Conservation (phyloP, 306 rosid genomes). For the Prosopis cineraria region DNA sequence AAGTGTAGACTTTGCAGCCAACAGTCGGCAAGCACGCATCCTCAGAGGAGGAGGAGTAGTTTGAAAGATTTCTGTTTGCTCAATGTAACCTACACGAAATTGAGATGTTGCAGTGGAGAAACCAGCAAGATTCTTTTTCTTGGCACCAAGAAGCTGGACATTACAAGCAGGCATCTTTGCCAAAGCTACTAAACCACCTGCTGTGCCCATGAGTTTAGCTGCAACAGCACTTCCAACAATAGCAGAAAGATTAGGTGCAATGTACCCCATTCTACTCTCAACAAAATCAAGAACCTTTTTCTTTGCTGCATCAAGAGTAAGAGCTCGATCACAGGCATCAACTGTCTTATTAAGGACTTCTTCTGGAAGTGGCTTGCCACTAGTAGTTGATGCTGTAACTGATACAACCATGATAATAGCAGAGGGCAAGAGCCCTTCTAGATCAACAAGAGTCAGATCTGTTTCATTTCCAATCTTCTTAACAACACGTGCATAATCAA, state of each 20-base stretch:
- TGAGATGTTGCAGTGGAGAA: slow-evolving; percentile 95
- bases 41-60: slow-evolving; percentile 82
- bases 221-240: slow-evolving; percentile 95
- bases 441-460: slow-evolving; percentile 92
- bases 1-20: slow-evolving; percentile 89
- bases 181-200: slow-evolving; percentile 78
- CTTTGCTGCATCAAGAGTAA: slow-evolving; percentile 80
- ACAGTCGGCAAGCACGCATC: slow-evolving; percentile 87
- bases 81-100: slow-evolving; percentile 86
- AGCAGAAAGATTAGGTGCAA: slow-evolving; percentile 94
- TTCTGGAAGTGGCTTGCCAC: slow-evolving; percentile 96
- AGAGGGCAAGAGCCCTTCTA: slow-evolving; percentile 92
- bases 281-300: slow-evolving; percentile 93
- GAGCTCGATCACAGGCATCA: slow-evolving; percentile 98
- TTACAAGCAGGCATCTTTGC: slow-evolving; percentile 99
- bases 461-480: slow-evolving; percentile 95
- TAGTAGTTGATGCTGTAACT: slow-evolving; percentile 94
- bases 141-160: slow-evolving; percentile 98
- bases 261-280: slow-evolving; percentile 96
- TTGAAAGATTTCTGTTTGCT: slow-evolving; percentile 91
- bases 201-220: slow-evolving; percentile 96
- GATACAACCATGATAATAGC: slow-evolving; percentile 97
- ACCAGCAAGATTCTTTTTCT: slow-evolving; percentile 92
- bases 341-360: slow-evolving; percentile 74
- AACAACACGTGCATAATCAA: slow-evolving; percentile 95